These are phyloP conservation scores for Magnolia sinica DNA, from an alignment of 164 flowering plant species.

Conservation along the genomic window DNA sequence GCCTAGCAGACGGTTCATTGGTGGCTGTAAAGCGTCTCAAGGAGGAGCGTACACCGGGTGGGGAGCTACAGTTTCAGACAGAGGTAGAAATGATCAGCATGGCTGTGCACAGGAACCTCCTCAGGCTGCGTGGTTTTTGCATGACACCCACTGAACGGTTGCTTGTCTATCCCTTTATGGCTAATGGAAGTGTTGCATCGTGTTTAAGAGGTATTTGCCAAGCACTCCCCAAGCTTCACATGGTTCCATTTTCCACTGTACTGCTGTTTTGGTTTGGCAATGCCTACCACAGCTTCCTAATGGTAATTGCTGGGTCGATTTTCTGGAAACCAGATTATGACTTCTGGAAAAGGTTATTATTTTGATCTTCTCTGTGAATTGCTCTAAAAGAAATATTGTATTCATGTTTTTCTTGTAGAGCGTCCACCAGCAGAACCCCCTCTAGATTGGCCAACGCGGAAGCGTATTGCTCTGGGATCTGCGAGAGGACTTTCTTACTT, in stretches of 20 bases:
- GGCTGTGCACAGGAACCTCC: conserved; percentile 47
- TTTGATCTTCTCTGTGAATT: background rate
- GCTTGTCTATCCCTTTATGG: conserved; percentile 47
- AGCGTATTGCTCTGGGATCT: conserved; percentile 81
- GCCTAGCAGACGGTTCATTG: conserved; percentile 45
- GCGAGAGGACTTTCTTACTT: conserved; percentile 90
- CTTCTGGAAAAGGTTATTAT: background rate
- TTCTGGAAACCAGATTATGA: background rate
- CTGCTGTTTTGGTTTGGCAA: background rate
- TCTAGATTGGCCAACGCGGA: conserved; percentile 81
- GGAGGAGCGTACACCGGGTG: conserved; percentile 42
- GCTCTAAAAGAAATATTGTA: background rate
- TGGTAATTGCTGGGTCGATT: background rate
- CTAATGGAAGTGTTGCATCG: conserved; percentile 47
- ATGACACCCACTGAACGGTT: conserved; percentile 46
- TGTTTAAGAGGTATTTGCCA: conserved; percentile 34
- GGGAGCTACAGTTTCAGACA: conserved; percentile 46
- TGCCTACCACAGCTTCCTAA: background rate
- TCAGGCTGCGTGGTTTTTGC: conserved; percentile 38
- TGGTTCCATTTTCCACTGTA: background rate
- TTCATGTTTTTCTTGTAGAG: conserved; percentile 40
- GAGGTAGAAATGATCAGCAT: conserved; percentile 48
- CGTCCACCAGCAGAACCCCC: conserved; percentile 64
- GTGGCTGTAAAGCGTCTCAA: conserved; percentile 47
- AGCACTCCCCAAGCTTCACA: background rate